phyloP scores from a whole-genome alignment of 768 basidiomycete genomes.

The Cystofilobasidium ferigula region DNA sequence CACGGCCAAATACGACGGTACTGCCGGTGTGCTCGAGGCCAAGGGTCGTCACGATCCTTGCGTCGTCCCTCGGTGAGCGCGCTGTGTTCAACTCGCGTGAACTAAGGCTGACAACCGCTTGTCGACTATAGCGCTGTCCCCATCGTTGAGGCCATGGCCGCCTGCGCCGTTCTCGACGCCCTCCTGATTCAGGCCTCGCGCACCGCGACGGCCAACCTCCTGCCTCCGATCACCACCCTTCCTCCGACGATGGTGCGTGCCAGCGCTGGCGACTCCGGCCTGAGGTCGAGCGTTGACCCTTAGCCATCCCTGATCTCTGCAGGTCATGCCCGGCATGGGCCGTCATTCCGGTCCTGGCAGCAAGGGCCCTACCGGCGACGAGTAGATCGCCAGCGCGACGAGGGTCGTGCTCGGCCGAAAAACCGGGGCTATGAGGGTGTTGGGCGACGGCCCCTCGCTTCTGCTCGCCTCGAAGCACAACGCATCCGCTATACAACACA shows the following conservation, averaged over 20 bases:
- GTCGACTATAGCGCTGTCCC: slow-evolving; percentile 57
- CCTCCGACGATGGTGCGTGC: slow-evolving; percentile 23
- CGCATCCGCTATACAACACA: no score
- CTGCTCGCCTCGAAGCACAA: no score
- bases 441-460: no score
- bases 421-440: no score
- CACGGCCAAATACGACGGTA: slow-evolving; percentile 89
- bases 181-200: slow-evolving; percentile 24
- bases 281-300: background rate
- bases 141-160: slow-evolving; percentile 97
- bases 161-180: slow-evolving; percentile 79
- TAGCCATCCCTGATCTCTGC: background rate
- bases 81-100: background rate
- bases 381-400: no score
- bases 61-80: slow-evolving; percentile 61
- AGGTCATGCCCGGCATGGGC: slow-evolving; percentile 26
- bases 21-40: slow-evolving; percentile 73
- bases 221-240: slow-evolving; percentile 25
- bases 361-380: slow-evolving; percentile 20
- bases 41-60: slow-evolving; percentile 94
- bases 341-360: slow-evolving; percentile 18
- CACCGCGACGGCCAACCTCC: slow-evolving; percentile 13
- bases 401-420: no score
- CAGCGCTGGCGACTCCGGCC: background rate
- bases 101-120: background rate